Conservation (phyloP, 2,329 filamentous ascomycete species). For the Calonectria hawksworthii region DNA sequence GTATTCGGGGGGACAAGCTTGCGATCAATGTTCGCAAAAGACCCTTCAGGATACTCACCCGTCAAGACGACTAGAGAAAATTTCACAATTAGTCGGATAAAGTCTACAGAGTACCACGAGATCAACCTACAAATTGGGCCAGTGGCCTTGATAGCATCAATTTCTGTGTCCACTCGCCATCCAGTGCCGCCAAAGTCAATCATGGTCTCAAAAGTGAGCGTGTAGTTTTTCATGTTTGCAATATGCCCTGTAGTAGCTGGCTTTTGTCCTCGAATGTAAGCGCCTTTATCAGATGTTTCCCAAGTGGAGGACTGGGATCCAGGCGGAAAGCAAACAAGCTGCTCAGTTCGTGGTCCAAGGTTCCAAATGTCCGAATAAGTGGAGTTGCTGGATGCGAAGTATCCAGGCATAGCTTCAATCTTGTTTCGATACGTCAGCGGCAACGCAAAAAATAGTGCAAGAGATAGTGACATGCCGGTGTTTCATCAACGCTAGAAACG, state of each 20-base stretch:
- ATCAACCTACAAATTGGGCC: neutral
- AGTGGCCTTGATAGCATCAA: neutral
- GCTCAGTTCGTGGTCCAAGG: neutral
- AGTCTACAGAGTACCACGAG: neutral
- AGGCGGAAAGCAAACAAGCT: neutral
- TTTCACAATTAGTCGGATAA: no score
- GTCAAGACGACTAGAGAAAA: neutral
- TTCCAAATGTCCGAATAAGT: slow-evolving; percentile 11
- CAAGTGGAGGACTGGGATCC: slow-evolving; percentile 1
- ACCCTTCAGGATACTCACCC: neutral
- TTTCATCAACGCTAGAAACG: neutral
- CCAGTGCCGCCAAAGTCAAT: slow-evolving; percentile 5
- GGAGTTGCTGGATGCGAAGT: neutral
- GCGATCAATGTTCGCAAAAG: neutral
- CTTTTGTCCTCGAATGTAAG: slow-evolving; percentile 2
- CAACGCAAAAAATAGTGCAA: neutral
- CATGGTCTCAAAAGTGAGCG: neutral
- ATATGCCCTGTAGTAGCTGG: neutral
- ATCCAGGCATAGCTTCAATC: neutral
- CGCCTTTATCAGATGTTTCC: slow-evolving; percentile 1
- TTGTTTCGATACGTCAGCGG: neutral
- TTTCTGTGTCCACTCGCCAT: neutral
- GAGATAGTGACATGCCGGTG: neutral
- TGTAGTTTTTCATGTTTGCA: neutral
- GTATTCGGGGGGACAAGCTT: neutral